These are phyloP conservation scores for Penicillium ochrochloron DNA, from an alignment of 495 filamentous ascomycete genomes.

Conservation along the genomic window DNA sequence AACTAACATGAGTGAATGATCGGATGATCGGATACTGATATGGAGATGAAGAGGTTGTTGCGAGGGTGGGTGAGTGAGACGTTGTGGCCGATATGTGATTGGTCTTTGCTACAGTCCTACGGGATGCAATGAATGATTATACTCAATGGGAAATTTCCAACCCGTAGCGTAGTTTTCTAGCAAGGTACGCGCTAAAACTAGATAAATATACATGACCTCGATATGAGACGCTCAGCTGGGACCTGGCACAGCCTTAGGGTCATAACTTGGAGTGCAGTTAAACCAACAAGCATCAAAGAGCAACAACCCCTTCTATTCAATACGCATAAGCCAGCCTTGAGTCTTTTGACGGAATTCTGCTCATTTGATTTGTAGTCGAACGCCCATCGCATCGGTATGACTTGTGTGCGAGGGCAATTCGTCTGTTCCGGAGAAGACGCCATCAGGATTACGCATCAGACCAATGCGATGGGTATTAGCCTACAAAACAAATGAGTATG, in stretches of 20 bases:
- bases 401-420: too few species aligned
- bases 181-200: background rate
- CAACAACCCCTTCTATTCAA: too few species aligned
- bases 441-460: too few species aligned
- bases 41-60: background rate
- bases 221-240: background rate
- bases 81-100: slow-evolving; percentile 11
- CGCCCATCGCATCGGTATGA: too few species aligned
- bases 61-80: slow-evolving; percentile 5
- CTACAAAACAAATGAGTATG: too few species aligned
- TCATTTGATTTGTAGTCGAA: too few species aligned
- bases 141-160: background rate
- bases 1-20: slow-evolving; percentile 5
- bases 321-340: too few species aligned
- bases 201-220: background rate
- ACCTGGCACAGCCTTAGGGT: background rate
- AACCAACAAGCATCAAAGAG: too few species aligned
- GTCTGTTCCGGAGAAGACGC: too few species aligned
- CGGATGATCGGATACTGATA: slow-evolving; percentile 6
- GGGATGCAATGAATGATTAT: slow-evolving; percentile 15
- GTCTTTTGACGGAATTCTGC: too few species aligned
- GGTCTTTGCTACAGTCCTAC: slow-evolving; percentile 22
- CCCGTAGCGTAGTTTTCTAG: background rate
- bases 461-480: too few species aligned
- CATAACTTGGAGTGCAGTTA: background rate